Conservation (phyloP, 2,329 filamentous ascomycete species). For the Leptographium radiaticola region DNA sequence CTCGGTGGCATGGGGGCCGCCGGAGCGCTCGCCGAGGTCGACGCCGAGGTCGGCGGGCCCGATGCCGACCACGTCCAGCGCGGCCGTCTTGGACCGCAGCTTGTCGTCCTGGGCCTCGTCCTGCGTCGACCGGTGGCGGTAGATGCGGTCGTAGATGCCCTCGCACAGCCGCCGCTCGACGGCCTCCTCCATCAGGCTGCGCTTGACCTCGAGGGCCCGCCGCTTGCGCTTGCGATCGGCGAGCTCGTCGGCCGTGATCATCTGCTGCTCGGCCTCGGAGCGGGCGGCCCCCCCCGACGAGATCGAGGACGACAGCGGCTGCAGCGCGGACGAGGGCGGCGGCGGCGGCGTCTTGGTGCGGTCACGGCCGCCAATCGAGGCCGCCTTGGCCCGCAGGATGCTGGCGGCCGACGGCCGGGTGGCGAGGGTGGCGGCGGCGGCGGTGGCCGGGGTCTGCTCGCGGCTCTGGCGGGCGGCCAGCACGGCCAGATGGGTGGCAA, state of each 20-base stretch:
- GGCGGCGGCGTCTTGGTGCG: slow-evolving; percentile 25
- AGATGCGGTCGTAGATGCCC: slow-evolving; percentile 75
- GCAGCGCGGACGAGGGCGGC: background rate
- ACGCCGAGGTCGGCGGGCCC: slow-evolving; percentile 74
- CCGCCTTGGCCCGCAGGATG: slow-evolving; percentile 41
- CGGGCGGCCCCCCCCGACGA: background rate
- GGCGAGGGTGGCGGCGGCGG: slow-evolving; percentile 37
- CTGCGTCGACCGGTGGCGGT: slow-evolving; percentile 79
- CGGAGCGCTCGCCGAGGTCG: slow-evolving; percentile 44
- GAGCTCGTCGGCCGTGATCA: slow-evolving; percentile 82
- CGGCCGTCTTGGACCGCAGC: slow-evolving; percentile 83
- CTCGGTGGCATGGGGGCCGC: slow-evolving; percentile 43
- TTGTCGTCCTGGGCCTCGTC: slow-evolving; percentile 94
- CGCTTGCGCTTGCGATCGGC: slow-evolving; percentile 66
- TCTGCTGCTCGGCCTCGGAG: slow-evolving; percentile 52
- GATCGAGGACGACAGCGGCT: slow-evolving; percentile 6
- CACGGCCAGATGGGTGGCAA: slow-evolving; percentile 74
- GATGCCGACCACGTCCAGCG: slow-evolving; percentile 82
- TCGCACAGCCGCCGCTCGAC: slow-evolving; percentile 80
- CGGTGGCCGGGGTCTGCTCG: slow-evolving; percentile 42
- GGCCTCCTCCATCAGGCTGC: slow-evolving; percentile 69
- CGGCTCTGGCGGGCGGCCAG: slow-evolving; percentile 64
- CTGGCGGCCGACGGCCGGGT: slow-evolving; percentile 43
- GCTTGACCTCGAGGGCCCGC: slow-evolving; percentile 65
- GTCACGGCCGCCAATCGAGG: slow-evolving; percentile 38